These are phyloP conservation scores for Mycena indigotica DNA, from an alignment of 768 basidiomycete genomes.

Conservation along the genomic window DNA sequence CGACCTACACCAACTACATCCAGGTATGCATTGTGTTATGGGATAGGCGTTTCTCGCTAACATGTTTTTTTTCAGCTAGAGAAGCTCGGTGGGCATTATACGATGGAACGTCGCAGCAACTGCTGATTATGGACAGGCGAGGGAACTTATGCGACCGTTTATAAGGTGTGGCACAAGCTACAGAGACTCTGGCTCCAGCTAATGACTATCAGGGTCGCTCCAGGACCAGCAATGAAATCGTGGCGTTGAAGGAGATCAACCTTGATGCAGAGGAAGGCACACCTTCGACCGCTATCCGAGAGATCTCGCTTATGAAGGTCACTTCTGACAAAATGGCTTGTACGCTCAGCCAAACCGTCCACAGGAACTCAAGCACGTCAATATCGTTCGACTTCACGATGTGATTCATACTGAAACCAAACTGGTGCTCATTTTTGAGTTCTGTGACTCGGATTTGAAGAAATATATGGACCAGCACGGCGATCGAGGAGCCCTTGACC, in stretches of 20 bases:
- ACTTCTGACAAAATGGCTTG: too few species aligned
- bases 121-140: slow-evolving; percentile 69
- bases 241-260: slow-evolving; percentile 98
- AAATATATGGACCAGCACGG: slow-evolving; percentile 99
- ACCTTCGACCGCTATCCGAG: slow-evolving; percentile 96
- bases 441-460: slow-evolving; percentile 97
- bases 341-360: not conserved
- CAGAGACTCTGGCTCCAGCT: not conserved
- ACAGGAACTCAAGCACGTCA: slow-evolving; percentile 92
- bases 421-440: slow-evolving; percentile 97
- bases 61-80: slow-evolving; percentile 58
- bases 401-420: slow-evolving; percentile 99
- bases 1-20: slow-evolving; percentile 51
- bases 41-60: not conserved
- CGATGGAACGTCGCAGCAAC: slow-evolving; percentile 3
- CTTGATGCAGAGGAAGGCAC: slow-evolving; percentile 99
- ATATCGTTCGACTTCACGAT: slow-evolving; percentile 97
- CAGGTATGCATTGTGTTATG: slow-evolving; percentile 42
- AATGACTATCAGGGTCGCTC: slow-evolving; percentile 73
- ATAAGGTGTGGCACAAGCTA: slow-evolving; percentile 63
- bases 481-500: slow-evolving; percentile 91
- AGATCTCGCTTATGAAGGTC: slow-evolving; percentile 95
- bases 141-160: slow-evolving; percentile 97
- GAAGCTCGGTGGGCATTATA: slow-evolving; percentile 66
- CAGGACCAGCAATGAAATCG: slow-evolving; percentile 96